phyloP scores from a whole-genome alignment of 352 stramenopile genomes.

The Pythium aphanidermatum region DNA sequence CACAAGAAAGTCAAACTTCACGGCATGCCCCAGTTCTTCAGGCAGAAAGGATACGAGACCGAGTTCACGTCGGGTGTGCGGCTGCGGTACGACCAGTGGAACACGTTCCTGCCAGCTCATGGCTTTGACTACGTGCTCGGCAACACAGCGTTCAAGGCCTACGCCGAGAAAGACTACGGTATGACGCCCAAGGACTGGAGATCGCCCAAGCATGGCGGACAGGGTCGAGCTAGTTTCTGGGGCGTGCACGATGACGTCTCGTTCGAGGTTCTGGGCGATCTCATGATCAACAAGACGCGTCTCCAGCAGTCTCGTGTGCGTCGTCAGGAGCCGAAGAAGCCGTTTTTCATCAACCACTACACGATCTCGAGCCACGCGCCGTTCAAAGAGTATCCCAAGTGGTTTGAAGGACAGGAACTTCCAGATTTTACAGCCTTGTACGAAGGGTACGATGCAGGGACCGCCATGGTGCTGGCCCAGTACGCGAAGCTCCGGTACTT shows the following conservation, averaged over 20 bases:
- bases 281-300: no score
- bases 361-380: constrained; percentile 70
- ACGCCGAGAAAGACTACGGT: constrained; percentile 21
- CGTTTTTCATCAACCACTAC: constrained; percentile 61
- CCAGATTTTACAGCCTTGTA: constrained; percentile 44
- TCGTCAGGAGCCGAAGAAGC: constrained; percentile 16
- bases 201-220: no score
- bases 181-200: no score
- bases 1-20: constrained; percentile 28
- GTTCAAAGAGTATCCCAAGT: constrained; percentile 54
- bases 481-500: constrained; percentile 70
- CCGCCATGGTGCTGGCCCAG: constrained; percentile 37
- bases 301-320: no score
- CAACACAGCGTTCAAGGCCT: constrained; percentile 11
- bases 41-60: constrained; percentile 51
- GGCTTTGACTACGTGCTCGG: constrained; percentile 34
- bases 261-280: constrained; percentile 44
- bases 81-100: constrained; percentile 56
- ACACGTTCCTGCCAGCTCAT: constrained; percentile 44
- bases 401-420: constrained; percentile 35
- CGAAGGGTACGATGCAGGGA: constrained; percentile 15
- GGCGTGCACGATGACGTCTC: constrained; percentile 64
- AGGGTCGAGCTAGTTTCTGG: no score
- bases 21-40: constrained; percentile 51
- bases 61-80: constrained; percentile 56